These are phyloP conservation scores for Cercophora scortea DNA, from an alignment of 495 filamentous ascomycete species.

Conservation along the genomic window DNA sequence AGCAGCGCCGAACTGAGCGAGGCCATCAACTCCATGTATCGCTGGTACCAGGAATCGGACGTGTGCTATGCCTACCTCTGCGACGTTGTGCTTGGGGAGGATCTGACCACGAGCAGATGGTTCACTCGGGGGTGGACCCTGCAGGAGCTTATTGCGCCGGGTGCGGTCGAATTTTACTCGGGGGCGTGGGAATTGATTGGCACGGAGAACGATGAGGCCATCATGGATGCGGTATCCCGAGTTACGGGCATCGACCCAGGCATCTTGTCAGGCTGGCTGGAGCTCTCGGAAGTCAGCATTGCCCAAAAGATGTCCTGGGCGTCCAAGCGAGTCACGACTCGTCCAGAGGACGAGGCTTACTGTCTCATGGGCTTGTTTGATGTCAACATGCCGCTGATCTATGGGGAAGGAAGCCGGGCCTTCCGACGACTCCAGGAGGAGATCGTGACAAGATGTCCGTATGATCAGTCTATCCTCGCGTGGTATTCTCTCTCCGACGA, in stretches of 20 bases:
- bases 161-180: conserved; percentile 2
- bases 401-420: conserved; percentile 23
- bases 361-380: conserved; percentile 27
- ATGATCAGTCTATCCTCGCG: not conserved
- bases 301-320: conserved; percentile 30
- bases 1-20: conserved; percentile 10
- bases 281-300: not conserved
- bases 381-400: conserved; percentile 28
- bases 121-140: not conserved
- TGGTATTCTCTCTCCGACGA: not conserved
- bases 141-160: conserved; percentile 5
- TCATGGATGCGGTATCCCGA: not conserved
- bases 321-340: conserved; percentile 15
- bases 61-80: conserved; percentile 8
- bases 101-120: not conserved
- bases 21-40: conserved; percentile 8
- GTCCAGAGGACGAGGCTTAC: conserved; percentile 27
- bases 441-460: conserved; percentile 2
- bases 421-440: conserved; percentile 21
- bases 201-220: not conserved
- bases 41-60: not conserved
- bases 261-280: not conserved
- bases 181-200: conserved; percentile 4
- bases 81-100: not conserved
- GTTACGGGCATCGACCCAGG: not conserved